Conservation (phyloP, 306 rosid genomes). For the Quercus ilex region DNA sequence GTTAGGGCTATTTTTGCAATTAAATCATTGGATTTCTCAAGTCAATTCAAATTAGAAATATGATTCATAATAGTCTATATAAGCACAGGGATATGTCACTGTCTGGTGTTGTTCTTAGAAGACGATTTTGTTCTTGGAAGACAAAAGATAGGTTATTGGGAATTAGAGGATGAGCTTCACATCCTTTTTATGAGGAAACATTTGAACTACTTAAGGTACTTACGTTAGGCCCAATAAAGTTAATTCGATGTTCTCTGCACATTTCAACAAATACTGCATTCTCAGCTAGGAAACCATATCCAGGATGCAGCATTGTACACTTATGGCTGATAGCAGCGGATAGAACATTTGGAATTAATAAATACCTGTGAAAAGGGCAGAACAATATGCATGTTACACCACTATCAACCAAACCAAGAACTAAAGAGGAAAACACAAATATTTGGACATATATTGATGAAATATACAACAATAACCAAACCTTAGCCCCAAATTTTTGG, state of each 20-base stretch:
- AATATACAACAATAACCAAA: background rate
- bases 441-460: background rate
- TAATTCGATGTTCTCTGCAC: conserved; percentile 89
- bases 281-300: conserved; percentile 98
- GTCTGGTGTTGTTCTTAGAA: no score
- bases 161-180: background rate
- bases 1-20: no score
- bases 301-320: conserved; percentile 97
- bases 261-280: conserved; percentile 93
- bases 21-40: no score
- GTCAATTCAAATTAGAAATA: no score
- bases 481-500: no score
- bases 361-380: conserved; percentile 53
- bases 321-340: conserved; percentile 77
- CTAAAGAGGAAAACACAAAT: background rate
- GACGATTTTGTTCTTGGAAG: no score
- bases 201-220: conserved; percentile 22
- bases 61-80: no score
- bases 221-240: conserved; percentile 96
- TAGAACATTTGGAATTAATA: conserved; percentile 74
- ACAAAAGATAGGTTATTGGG: background rate
- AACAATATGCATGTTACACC: conserved; percentile 2
- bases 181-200: background rate
- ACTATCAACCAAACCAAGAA: background rate
- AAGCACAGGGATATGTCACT: no score